A percentile compares a stretch with the other conserved stretches of the same genome.
Evolutionary conservation across 78 protist genomes (phyloP).

Genomic region (Chrysochromulina parva): DNA sequence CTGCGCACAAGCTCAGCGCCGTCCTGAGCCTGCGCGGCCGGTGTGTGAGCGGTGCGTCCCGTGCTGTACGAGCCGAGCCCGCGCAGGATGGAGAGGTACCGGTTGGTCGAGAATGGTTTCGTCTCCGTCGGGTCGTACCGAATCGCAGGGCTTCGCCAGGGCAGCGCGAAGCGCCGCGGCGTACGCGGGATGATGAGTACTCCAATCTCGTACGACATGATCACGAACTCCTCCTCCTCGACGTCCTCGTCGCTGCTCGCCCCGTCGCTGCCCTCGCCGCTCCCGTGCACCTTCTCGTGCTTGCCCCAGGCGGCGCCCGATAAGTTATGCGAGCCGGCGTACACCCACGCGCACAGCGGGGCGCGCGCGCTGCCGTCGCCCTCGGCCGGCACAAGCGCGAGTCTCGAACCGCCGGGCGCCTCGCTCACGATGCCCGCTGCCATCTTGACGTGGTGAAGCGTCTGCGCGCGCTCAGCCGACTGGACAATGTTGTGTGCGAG

Average conservation of each 20-base stretch:
- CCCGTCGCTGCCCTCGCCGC: no score
- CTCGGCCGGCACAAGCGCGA: neutral
- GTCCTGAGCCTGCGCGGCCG: no score
- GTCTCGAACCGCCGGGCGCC: no score
- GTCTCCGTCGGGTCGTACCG: neutral
- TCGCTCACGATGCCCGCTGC: neutral
- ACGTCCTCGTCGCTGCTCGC: neutral
- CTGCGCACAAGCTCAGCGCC: no score
- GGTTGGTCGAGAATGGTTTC: no score
- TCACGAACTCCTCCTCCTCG: neutral
- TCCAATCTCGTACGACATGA: neutral
- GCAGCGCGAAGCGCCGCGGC: neutral
- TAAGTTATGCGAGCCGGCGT: neutral
- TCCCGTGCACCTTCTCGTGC: neutral
- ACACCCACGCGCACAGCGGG: slow-evolving; percentile 3
- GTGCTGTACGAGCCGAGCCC: no score
- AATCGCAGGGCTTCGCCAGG: neutral
- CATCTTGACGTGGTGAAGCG: neutral
- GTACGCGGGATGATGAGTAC: neutral
- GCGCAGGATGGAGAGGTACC: no score
- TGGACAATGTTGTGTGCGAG: neutral
- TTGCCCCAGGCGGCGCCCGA: neutral
- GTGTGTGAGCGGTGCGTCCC: no score
- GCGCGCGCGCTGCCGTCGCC: neutral
- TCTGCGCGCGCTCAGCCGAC: neutral